Base-by-base conservation (phyloP, 176 grass and related monocot species). In the Raddia guianensis region DNA sequence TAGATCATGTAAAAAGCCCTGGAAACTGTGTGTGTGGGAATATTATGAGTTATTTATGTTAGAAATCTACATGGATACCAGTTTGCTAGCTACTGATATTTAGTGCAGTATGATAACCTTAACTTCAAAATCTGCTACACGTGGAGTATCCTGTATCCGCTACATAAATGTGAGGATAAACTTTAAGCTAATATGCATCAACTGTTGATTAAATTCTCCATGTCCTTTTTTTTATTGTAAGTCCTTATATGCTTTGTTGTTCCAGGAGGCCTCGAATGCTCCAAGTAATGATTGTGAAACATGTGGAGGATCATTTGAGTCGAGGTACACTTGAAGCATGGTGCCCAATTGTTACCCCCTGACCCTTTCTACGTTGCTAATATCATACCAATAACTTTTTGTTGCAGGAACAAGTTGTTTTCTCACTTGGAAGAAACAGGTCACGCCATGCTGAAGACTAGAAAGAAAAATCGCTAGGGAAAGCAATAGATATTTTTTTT, bases 371-470 rank as follows among this genome's bases (percentile, higher is more conserved):
- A 52, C 21, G 19, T 12, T 64, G 16, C 14, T 11, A 18, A 18
- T 3, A 5, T 62, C 20, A 9, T 45, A 80, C 62, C 13, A 56
- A 77, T 85, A 61, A 42, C 40, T 81, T 63, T 61, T 5, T 14
- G 14, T 54, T 81, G 49, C 81, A 99, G 92, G 82, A 99, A 95
- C 63, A 99, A 88, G 69, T 76, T 99, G 58, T 99, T 99, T 82
- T 81, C 86, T 71, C 96, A 99, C 76, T 83, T 95, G 62, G 89
- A 88, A 77, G 90, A 93, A 79, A 93, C 92, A 33, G 96, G 96
- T 43, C 92, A 99, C 27, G 81, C 90, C 12, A 85, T 82, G 66
- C 56, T 94, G 47, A 98, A 98, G 68, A 58, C 68, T 20, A 70
- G 71, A 3, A 81, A 85, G 81, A 86, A 73, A 77, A 89, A 69